Conservation (phyloP, 148 eudicot genomes). For the Persicaria maculosa region DNA sequence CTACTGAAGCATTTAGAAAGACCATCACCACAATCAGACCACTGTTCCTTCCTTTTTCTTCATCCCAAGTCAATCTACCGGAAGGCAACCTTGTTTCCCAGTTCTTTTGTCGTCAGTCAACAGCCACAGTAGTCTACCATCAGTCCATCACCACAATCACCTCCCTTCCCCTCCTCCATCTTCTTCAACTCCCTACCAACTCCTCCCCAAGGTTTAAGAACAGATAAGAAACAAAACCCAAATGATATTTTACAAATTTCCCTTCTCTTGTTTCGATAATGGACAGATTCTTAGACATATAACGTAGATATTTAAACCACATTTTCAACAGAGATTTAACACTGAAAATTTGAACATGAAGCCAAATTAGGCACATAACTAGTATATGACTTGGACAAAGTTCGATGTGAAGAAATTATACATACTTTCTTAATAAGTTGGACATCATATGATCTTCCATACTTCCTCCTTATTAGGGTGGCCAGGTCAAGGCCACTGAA, state of each 20-base stretch:
- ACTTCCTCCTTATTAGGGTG: conserved; percentile 78
- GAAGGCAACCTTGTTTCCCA: neutral
- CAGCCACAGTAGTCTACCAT: neutral
- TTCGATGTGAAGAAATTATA: neutral
- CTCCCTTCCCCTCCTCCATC: neutral
- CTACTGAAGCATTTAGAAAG: neutral
- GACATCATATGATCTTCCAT: conserved; percentile 92
- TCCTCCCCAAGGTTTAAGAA: neutral
- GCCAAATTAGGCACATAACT: neutral
- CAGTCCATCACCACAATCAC: neutral
- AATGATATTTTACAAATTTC: neutral
- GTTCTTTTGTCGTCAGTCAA: neutral
- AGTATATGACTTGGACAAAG: neutral
- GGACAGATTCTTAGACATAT: neutral
- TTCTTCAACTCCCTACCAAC: no score
- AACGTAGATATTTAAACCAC: neutral
- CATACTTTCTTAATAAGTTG: conserved; percentile 85
- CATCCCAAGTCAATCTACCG: neutral
- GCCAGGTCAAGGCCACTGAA: conserved; percentile 89
- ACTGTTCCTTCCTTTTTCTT: neutral
- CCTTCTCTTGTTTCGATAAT: neutral
- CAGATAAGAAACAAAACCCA: neutral
- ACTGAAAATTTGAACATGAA: neutral
- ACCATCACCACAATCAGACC: neutral
- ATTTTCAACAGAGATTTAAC: neutral